phyloP scores from a whole-genome alignment of 805 yeast genomes.

The Scheffersomyces amazonensis region DNA sequence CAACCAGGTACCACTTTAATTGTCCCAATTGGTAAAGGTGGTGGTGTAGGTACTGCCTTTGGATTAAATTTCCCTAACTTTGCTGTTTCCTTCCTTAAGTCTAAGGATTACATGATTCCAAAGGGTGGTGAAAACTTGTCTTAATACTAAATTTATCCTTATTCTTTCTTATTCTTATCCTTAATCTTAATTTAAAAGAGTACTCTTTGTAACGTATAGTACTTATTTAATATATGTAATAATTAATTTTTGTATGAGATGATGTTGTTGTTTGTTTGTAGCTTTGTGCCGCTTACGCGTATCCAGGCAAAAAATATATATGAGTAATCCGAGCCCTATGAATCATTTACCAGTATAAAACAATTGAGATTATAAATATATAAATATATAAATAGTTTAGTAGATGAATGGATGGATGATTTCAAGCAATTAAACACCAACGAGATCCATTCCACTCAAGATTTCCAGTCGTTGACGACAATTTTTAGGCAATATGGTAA shows the following conservation, averaged over 20 bases:
- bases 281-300: too few species aligned
- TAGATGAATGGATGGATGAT: constrained; percentile 18
- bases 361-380: too few species aligned
- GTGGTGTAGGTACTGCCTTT: constrained; percentile 32
- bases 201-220: too few species aligned
- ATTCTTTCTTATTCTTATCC: background rate
- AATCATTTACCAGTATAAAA: too few species aligned
- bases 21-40: constrained; percentile 31
- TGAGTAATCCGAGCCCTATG: too few species aligned
- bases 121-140: constrained; percentile 16
- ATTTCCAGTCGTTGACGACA: constrained; percentile 13
- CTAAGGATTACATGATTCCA: constrained; percentile 24
- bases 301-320: too few species aligned
- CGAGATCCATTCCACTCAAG: constrained; percentile 6
- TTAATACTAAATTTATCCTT: background rate
- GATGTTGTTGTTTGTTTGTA: too few species aligned
- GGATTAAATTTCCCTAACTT: constrained; percentile 29
- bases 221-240: too few species aligned
- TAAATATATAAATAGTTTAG: too few species aligned
- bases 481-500: constrained; percentile 21
- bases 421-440: constrained; percentile 18
- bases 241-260: too few species aligned
- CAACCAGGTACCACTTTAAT: constrained; percentile 11
- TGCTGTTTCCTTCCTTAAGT: constrained; percentile 21
- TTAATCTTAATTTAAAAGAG: too few species aligned